Evolutionary conservation across 2,329 filamentous ascomycete genomes (phyloP).

Genomic region (Peltaster fructicola): DNA sequence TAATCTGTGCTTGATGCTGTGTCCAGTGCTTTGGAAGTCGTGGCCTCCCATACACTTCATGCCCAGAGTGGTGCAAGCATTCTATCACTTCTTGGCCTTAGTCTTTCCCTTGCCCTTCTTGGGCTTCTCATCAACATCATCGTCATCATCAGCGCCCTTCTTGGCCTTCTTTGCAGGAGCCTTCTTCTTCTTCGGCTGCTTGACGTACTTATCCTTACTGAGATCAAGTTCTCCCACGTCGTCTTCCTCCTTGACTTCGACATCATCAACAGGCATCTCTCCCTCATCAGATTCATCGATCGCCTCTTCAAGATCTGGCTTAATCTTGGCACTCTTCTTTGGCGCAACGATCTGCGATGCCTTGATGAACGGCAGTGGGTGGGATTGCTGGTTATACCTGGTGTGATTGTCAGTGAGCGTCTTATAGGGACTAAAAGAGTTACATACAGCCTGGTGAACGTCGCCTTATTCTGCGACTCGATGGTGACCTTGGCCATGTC

Average conservation of each 20-base stretch:
- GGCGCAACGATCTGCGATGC: conserved; percentile 58
- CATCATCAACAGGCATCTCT: conserved; percentile 22
- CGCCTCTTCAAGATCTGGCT: conserved; percentile 88
- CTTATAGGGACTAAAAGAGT: background rate
- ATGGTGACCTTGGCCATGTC: conserved; percentile 58
- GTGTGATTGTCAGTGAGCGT: conserved; percentile 8
- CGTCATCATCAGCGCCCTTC: conserved; percentile 49
- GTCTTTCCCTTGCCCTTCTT: conserved; percentile 26
- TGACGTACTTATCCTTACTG: conserved; percentile 92
- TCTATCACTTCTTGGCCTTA: conserved; percentile 1
- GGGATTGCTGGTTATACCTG: conserved; percentile 71
- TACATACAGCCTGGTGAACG: conserved; percentile 74
- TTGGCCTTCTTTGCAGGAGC: conserved; percentile 30
- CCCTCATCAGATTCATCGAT: conserved; percentile 74
- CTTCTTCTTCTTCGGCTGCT: conserved; percentile 62
- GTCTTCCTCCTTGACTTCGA: conserved; percentile 27
- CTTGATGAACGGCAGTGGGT: conserved; percentile 94
- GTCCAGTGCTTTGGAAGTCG: too few species aligned
- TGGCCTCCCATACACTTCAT: too few species aligned
- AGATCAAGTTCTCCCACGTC: conserved; percentile 68
- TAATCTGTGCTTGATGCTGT: too few species aligned
- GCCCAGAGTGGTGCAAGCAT: too few species aligned
- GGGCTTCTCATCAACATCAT: conserved; percentile 26
- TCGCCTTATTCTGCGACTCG: conserved; percentile 67
- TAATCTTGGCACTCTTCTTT: conserved; percentile 53